These are phyloP conservation scores for Trichodelitschia bisporula DNA, from an alignment of 495 filamentous ascomycete genomes.

Conservation along the genomic window DNA sequence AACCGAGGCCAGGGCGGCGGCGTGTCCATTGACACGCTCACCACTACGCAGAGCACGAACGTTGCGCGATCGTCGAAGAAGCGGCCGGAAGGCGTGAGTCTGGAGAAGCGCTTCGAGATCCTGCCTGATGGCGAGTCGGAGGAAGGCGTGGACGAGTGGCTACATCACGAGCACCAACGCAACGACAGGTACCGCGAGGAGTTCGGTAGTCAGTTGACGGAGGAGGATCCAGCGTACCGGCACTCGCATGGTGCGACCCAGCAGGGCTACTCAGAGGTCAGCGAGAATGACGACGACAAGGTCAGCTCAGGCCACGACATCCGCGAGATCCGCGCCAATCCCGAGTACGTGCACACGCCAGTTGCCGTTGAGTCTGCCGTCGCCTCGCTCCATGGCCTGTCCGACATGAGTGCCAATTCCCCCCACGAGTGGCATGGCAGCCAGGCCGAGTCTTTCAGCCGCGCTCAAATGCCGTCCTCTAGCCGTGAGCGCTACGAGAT, in stretches of 20 bases:
- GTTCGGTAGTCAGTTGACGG: no score
- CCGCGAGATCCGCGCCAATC: constrained; percentile 40
- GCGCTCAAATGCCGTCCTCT: no score
- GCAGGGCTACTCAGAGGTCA: constrained; percentile 24
- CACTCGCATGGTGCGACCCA: constrained; percentile 18
- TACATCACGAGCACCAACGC: constrained; percentile 26
- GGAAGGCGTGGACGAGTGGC: constrained; percentile 23
- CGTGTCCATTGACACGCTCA: constrained; percentile 9
- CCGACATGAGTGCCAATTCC: constrained; percentile 32
- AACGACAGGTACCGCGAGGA: constrained; percentile 28
- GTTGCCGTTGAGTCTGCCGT: constrained; percentile 66
- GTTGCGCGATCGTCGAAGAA: constrained; percentile 19
- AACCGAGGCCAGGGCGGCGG: constrained; percentile 1
- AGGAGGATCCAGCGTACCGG: neutral
- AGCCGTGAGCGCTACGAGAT: constrained; percentile 10
- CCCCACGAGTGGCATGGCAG: constrained; percentile 1
- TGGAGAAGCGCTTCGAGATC: constrained; percentile 23
- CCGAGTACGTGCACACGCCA: constrained; percentile 45
- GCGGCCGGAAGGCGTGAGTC: constrained; percentile 25
- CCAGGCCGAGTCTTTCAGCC: no score
- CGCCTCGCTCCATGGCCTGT: constrained; percentile 63
- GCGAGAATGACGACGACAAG: constrained; percentile 33
- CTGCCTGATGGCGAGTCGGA: constrained; percentile 19
- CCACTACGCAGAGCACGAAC: constrained; percentile 14
- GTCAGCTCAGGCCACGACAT: constrained; percentile 43